phyloP scores from a whole-genome alignment of 768 basidiomycete genomes.

The Agaricus blazei region DNA sequence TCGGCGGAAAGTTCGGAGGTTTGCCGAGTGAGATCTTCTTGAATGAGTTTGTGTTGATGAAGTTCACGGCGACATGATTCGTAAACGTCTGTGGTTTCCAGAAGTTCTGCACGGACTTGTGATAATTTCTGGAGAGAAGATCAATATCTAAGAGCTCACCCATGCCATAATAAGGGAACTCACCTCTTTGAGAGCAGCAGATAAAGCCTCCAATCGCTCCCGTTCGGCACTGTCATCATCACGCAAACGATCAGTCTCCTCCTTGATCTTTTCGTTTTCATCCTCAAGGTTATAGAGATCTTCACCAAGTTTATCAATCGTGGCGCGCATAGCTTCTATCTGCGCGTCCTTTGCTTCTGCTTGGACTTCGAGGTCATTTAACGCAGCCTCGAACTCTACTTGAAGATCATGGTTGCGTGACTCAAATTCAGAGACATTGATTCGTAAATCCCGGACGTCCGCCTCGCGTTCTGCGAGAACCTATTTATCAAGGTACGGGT shows the following conservation, averaged over 20 bases:
- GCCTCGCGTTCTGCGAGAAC: conserved; percentile 75
- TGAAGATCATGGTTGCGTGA: conserved; percentile 65
- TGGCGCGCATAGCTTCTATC: conserved; percentile 64
- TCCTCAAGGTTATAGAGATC: conserved; percentile 85
- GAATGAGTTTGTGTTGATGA: conserved; percentile 59
- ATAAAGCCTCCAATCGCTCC: conserved; percentile 61
- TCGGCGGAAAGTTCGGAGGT: conserved; percentile 68
- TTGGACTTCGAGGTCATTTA: conserved; percentile 74
- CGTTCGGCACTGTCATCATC: conserved; percentile 74
- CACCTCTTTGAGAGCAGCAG: conserved; percentile 79
- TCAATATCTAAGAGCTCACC: not conserved
- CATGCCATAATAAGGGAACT: conserved; percentile 11
- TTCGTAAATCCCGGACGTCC: conserved; percentile 69
- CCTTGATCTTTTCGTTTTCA: conserved; percentile 39
- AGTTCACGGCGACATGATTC: conserved; percentile 60
- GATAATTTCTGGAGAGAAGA: conserved; percentile 57
- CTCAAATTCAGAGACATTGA: conserved; percentile 73
- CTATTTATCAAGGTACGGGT: conserved; percentile 25
- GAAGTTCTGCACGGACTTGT: conserved; percentile 56
- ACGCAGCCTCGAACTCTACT: conserved; percentile 66
- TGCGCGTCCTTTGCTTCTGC: conserved; percentile 77
- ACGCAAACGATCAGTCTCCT: conserved; percentile 27
- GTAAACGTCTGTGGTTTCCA: conserved; percentile 60
- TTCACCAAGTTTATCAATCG: conserved; percentile 77
- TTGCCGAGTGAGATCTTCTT: conserved; percentile 74